Base-by-base conservation (phyloP, 768 basidiomycete species). In the Tricholoma matsutake region DNA sequence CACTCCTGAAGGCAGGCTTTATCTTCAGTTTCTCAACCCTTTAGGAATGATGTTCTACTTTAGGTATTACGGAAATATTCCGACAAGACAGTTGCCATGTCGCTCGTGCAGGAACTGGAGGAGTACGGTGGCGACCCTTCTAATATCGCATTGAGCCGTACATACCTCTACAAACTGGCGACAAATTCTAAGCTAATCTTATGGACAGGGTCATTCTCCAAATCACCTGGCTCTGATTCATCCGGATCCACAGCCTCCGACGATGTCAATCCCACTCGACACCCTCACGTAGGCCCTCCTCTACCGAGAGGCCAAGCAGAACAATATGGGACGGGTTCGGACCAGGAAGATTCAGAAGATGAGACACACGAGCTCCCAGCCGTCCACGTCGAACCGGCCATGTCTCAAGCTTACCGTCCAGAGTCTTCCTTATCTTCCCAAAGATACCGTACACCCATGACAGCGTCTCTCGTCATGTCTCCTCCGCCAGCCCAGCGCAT, bases 11-110 rank as follows among this genome's bases (percentile, higher is more conserved):
- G 81, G 95, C 90, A 63, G 29, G 75, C 68, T n/a, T 31, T 31
- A 16, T 11, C 53, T 56, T 29, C 34, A 0, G 16, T 13, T 4
- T 4, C 18, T 6, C 54, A 4, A 41, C 20, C 29, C 39, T 18
- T 53, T 14, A 32, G 18, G 25, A 2, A 18, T 56, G 45, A 64
- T 45, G n/a, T 56, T 57, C n/a, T 20, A 47, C 25, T 41, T 53
- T 63, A 94, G 92, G 87, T 91, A 18, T 75, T 94, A 61, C 80
- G 86, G 62, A 90, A 86, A 71, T 92, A 95, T 68, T 90, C 93
- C 0, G 91, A 92, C 68, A 90, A 88, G 71, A 92, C 91, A 0
- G 77, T 86, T 22, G 91, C 92, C 35, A 83, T 77, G 74, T 84
- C 87, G 65, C 80, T 93, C 35, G 86, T 92, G 11, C 79, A 85